phyloP scores from a whole-genome alignment of 2,329 filamentous ascomycete genomes.

The Ascochyta fabae region DNA sequence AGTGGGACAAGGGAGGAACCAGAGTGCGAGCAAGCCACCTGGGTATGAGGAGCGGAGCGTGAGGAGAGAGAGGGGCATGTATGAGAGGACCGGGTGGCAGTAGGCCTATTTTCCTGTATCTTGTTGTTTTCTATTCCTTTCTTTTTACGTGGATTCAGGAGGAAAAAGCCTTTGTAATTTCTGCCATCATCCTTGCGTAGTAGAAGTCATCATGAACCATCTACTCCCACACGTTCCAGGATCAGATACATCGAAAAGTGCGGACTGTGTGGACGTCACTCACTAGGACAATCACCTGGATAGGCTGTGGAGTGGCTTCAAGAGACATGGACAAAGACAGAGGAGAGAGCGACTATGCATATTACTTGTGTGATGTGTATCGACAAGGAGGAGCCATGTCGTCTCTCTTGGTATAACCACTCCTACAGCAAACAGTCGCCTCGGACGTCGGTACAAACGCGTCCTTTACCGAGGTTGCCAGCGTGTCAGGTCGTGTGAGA shows the following conservation, averaged over 20 bases:
- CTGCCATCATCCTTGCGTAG: neutral
- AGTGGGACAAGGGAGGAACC: neutral
- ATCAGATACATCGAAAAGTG: too few species aligned
- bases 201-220: too few species aligned
- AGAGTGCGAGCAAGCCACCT: conserved; percentile 4
- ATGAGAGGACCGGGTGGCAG: conserved; percentile 1
- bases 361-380: too few species aligned
- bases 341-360: too few species aligned
- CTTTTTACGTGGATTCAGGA: neutral
- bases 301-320: too few species aligned
- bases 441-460: neutral
- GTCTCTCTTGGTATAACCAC: neutral
- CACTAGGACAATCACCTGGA: too few species aligned
- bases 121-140: neutral
- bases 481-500: neutral
- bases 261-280: too few species aligned
- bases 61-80: neutral
- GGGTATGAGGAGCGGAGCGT: conserved; percentile 2
- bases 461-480: neutral
- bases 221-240: too few species aligned
- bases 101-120: neutral
- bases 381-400: too few species aligned
- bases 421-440: neutral
- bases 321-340: too few species aligned
- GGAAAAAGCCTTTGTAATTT: neutral